A percentile compares a stretch with the other conserved stretches of the same genome.
These are phyloP conservation scores for Pilobolus umbonatus DNA, from an alignment of 192 early-diverging fungal genomes.

Conservation along the genomic window DNA sequence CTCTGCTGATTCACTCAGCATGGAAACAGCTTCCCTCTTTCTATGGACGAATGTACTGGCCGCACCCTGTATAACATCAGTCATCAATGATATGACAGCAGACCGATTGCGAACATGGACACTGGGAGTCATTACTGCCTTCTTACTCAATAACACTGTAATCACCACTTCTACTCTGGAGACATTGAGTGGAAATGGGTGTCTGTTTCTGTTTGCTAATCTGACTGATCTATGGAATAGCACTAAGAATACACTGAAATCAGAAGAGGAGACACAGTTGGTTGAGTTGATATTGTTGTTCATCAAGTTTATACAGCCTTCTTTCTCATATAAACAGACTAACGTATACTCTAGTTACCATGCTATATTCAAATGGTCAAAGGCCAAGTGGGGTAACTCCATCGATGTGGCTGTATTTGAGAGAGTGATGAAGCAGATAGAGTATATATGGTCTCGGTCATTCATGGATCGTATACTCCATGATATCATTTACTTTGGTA, in stretches of 20 bases:
- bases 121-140: background rate
- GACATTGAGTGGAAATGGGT: conserved; percentile 20
- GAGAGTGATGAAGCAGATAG: conserved; percentile 20
- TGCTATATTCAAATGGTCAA: conserved; percentile 32
- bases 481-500: conserved; percentile 6
- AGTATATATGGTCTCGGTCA: conserved; percentile 25
- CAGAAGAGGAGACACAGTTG: background rate
- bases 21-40: background rate
- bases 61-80: conserved; percentile 1
- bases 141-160: background rate
- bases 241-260: background rate
- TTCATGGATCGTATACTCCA: conserved; percentile 22
- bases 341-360: conserved; percentile 19
- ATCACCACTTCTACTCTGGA: background rate
- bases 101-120: conserved; percentile 3
- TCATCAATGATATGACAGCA: conserved; percentile 2
- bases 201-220: conserved; percentile 29
- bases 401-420: conserved; percentile 17
- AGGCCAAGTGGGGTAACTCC: background rate
- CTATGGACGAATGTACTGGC: background rate
- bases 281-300: background rate
- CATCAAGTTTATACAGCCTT: background rate
- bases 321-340: conserved; percentile 13
- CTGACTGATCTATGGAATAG: conserved; percentile 17
- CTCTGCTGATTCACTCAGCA: background rate